Conservation (phyloP, 1,284 basidiomycete species). For the Tilletia indica region DNA sequence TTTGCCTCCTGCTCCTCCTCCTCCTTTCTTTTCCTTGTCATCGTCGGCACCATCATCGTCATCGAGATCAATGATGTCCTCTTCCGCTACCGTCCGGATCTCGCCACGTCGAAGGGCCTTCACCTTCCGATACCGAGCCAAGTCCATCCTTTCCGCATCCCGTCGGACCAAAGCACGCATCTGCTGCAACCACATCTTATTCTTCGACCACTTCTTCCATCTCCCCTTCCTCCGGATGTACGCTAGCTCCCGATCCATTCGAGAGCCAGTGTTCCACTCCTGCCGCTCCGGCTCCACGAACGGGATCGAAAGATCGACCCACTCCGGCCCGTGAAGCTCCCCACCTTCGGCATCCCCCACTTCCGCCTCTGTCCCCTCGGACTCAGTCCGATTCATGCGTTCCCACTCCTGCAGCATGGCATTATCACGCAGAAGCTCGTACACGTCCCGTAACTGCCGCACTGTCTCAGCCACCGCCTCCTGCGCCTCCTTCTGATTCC, state of each 20-base stretch:
- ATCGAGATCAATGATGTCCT: background rate
- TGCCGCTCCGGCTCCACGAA: too few species aligned
- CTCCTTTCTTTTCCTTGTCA: background rate
- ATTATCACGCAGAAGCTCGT: slow-evolving; percentile 8
- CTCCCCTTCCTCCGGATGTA: background rate
- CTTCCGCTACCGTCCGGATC: background rate
- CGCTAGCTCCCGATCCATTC: background rate
- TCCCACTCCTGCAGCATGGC: slow-evolving; percentile 10
- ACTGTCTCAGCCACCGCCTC: background rate
- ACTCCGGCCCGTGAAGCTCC: too few species aligned
- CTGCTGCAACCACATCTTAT: slow-evolving; percentile 12
- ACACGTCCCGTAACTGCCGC: background rate
- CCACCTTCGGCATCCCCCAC: too few species aligned
- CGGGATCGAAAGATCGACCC: too few species aligned
- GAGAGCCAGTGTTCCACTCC: background rate
- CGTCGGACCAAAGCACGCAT: background rate
- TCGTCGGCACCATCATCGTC: background rate
- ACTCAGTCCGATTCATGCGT: background rate
- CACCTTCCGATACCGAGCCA: background rate
- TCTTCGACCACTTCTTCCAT: background rate
- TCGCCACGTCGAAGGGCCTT: background rate
- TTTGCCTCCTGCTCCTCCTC: background rate
- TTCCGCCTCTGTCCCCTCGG: too few species aligned
- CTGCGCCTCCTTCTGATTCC: background rate
- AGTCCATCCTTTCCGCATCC: background rate